Evolutionary conservation across 1,139 yeast species (phyloP).

Genomic region (Hyphopichia fennica): DNA sequence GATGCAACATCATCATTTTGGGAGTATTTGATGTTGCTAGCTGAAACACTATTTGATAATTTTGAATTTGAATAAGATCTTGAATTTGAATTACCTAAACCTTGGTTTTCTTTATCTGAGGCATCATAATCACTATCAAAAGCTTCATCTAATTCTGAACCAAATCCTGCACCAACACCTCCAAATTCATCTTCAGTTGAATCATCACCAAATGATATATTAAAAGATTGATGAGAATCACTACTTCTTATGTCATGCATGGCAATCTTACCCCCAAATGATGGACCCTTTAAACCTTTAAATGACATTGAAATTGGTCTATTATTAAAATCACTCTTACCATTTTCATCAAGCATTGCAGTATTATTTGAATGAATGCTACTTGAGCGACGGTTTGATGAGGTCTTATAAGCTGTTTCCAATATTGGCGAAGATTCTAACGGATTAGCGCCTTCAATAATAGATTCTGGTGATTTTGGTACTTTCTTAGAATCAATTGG

Average conservation of each 20-base stretch:
- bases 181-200: conserved; percentile 10
- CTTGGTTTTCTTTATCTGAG: conserved; percentile 7
- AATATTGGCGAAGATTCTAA: conserved; percentile 22
- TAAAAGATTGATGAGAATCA: conserved; percentile 47
- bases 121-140: conserved; percentile 1
- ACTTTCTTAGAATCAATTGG: conserved; percentile 8
- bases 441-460: conserved; percentile 12
- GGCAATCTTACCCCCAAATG: conserved; percentile 41
- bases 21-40: neutral
- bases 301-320: conserved; percentile 71
- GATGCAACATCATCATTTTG: conserved; percentile 7
- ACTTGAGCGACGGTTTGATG: neutral
- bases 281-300: conserved; percentile 61
- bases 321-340: conserved; percentile 15
- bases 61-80: conserved; percentile 1
- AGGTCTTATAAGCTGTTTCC: conserved; percentile 16
- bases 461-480: conserved; percentile 13
- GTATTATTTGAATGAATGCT: conserved; percentile 4
- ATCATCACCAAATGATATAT: conserved; percentile 37
- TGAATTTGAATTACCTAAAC: neutral
- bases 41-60: neutral
- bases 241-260: conserved; percentile 30
- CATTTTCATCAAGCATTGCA: conserved; percentile 9
- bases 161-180: conserved; percentile 30
- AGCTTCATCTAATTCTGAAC: conserved; percentile 15